Base-by-base conservation (phyloP, 1,139 yeast species). In the Sugiyamaella xylanicola region DNA sequence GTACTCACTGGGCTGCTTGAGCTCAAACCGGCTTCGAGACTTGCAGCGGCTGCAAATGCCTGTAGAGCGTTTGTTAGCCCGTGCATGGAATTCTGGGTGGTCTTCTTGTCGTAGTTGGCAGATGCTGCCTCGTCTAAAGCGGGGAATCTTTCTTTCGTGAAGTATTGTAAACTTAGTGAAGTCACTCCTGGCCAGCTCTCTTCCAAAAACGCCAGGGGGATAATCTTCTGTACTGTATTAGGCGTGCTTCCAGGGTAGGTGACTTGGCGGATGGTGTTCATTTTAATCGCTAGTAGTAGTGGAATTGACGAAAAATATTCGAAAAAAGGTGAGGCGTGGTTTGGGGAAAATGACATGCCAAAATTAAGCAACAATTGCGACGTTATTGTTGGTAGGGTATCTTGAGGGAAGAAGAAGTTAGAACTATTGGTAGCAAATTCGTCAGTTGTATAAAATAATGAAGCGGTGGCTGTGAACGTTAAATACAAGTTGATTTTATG, bases 251-350 rank as follows among this genome's bases (percentile, higher is more conserved):
- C 36, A 16, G 48, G 42, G 22, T 43, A 43, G 2, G n/a, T 42
- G n/a, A 50, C 43, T 25, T 46, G 46, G 9, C 41, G 21, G 15
- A 52, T 15, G 4, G 48, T 22, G 15, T 42, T 37, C 9, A 40
- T 52, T 17, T 40, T 48, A 20, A 55, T 36, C 15, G 59, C 56
- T 29, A 56, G 42, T 16, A 47, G 25, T 17, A 56, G 21, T n/a
- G 48, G 39, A 5, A 51, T 54, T 11, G 57, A 45, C 42, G 51
- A 47, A 27, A 41, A 54, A 42, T 57, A 57, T 48, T 57, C 60
- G 22, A 56, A 56, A 41, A 53, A 51, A 4, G 57, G 51, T 3
- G 56, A 44, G 2, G 56, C 46, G 4, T 32, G 49, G 29, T 36
- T 47, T 11, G 53, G 53, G n/a, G 39, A 35, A 22, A 56, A 53